Conservation (phyloP, 345 rosid genomes). For the Trapa incisa region DNA sequence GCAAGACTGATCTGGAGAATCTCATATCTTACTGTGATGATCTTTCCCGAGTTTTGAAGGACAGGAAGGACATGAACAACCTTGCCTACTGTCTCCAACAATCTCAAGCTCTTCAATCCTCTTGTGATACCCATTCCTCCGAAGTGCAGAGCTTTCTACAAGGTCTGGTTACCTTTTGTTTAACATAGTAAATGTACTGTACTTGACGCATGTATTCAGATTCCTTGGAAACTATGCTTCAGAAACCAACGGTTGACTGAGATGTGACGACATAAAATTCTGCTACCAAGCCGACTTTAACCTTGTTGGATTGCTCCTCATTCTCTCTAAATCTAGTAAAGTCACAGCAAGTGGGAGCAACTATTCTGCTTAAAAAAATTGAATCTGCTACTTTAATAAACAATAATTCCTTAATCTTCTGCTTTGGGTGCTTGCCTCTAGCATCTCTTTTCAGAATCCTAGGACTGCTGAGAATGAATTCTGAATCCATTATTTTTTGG, state of each 20-base stretch:
- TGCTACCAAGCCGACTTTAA: neutral
- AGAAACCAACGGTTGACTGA: neutral
- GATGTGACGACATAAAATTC: neutral
- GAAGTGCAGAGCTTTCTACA: constrained; percentile 20
- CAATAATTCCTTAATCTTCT: neutral
- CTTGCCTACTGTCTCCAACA: constrained; percentile 34
- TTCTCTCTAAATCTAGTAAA: neutral
- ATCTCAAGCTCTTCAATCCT: constrained; percentile 27
- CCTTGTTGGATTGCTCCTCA: neutral
- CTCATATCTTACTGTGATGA: constrained; percentile 46
- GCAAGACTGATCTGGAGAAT: constrained; percentile 33
- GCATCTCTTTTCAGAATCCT: neutral
- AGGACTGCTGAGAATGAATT: neutral
- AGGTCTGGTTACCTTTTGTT: constrained; percentile 21
- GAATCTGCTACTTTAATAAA: neutral
- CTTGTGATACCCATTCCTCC: constrained; percentile 34
- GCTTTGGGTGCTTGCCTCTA: neutral
- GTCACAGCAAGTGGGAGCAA: neutral
- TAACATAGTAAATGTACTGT: neutral
- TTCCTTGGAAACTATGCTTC: neutral
- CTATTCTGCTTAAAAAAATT: neutral
- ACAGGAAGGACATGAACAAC: constrained; percentile 22
- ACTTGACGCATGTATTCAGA: neutral
- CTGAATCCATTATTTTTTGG: neutral
- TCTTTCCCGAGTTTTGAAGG: constrained; percentile 38